Conservation (phyloP, 1,139 yeast species). For the Meyerozyma elateridarum region DNA sequence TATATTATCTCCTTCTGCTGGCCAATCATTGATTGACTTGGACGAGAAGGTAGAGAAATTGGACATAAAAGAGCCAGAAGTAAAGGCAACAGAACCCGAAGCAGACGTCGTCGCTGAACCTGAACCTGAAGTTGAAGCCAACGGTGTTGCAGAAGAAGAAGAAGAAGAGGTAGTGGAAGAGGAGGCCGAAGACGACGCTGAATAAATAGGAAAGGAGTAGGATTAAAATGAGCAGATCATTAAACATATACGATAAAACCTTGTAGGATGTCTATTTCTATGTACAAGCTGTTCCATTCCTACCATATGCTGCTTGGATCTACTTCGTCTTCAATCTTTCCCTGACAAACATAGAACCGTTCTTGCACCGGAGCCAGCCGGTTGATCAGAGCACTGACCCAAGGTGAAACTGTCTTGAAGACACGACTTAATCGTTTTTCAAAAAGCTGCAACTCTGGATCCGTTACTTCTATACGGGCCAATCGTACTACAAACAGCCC, state of each 20-base stretch:
- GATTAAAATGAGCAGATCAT: not conserved
- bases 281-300: too few relatives aligned
- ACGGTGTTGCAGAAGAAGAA: not conserved
- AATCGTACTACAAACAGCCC: conserved; percentile 77
- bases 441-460: conserved; percentile 54
- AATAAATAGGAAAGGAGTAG: too few relatives aligned
- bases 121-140: not conserved
- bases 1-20: conserved; percentile 28
- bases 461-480: conserved; percentile 48
- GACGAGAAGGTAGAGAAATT: conserved; percentile 14
- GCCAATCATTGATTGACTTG: conserved; percentile 27
- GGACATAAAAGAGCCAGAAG: conserved; percentile 5
- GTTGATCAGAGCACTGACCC: conserved; percentile 38
- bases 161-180: conserved; percentile 11
- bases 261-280: not conserved
- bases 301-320: conserved; percentile 25
- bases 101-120: not conserved
- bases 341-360: conserved; percentile 62
- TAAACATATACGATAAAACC: not conserved
- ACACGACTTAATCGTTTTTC: conserved; percentile 53
- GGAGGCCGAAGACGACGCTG: conserved; percentile 7
- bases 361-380: conserved; percentile 34
- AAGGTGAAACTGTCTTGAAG: conserved; percentile 35
- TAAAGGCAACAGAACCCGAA: conserved; percentile 4
- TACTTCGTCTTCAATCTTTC: conserved; percentile 36